Evolutionary conservation across 305 asterid species (phyloP).

Genomic region (Fraxinus sp.): DNA sequence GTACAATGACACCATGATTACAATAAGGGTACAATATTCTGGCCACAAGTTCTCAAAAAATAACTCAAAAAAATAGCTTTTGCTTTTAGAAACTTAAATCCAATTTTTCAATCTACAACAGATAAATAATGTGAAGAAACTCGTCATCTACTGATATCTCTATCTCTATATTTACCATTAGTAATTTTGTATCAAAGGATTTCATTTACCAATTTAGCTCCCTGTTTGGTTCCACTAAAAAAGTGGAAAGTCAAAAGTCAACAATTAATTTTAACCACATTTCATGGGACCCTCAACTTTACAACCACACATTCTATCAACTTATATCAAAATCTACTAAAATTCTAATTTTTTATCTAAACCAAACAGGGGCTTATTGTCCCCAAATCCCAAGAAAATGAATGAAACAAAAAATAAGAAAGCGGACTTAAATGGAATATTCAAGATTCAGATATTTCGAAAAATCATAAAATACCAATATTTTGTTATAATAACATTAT

Average conservation of each 20-base stretch:
- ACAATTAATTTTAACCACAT: not conserved
- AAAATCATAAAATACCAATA: not conserved
- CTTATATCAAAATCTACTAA: not conserved
- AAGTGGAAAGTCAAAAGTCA: not conserved
- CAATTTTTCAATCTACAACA: not conserved
- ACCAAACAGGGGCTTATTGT: not conserved
- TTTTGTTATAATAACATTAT: not conserved
- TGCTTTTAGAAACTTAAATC: not conserved
- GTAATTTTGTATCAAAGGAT: not conserved
- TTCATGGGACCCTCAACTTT: not conserved
- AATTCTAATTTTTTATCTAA: not conserved
- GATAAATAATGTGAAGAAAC: not conserved
- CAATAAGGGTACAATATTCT: not conserved
- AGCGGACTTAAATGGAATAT: not conserved
- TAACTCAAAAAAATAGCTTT: not conserved
- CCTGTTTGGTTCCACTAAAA: not conserved
- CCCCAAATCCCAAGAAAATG: not conserved
- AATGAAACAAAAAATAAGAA: not conserved
- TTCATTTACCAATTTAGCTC: not conserved
- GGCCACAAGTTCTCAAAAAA: not conserved
- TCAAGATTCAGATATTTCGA: not conserved
- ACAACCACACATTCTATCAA: not conserved
- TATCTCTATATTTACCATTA: not conserved
- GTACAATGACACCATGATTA: conserved; percentile 24
- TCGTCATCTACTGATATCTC: not conserved